Conservation (phyloP, 805 yeast genomes). For the Metschnikowia vanudenii region DNA sequence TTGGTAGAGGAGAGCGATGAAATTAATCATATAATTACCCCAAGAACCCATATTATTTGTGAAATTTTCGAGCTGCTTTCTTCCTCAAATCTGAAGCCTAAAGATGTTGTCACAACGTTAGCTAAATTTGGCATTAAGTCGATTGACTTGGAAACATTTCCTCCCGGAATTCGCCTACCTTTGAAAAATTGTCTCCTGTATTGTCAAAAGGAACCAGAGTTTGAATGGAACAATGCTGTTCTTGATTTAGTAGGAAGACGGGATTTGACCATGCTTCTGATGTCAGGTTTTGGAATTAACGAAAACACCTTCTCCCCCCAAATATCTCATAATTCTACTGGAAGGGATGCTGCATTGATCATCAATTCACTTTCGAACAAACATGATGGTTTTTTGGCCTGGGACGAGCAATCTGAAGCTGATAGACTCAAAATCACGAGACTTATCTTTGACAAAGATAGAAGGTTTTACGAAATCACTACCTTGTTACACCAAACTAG, state of each 20-base stretch:
- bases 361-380: constrained; percentile 38
- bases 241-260: constrained; percentile 64
- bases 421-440: constrained; percentile 67
- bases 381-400: constrained; percentile 50
- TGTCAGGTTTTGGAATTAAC: constrained; percentile 10
- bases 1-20: constrained; percentile 60
- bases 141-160: constrained; percentile 62
- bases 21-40: constrained; percentile 60
- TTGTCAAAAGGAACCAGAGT: constrained; percentile 53
- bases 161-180: constrained; percentile 69
- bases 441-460: constrained; percentile 71
- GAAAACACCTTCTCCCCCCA: constrained; percentile 1
- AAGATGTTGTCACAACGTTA: constrained; percentile 60
- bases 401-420: constrained; percentile 72
- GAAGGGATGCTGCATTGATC: constrained; percentile 40
- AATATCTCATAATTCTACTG: neutral
- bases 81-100: constrained; percentile 49
- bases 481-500: constrained; percentile 68
- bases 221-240: constrained; percentile 45
- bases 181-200: constrained; percentile 57
- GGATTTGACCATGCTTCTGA: constrained; percentile 48
- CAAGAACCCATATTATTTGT: constrained; percentile 59
- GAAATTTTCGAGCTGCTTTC: constrained; percentile 62
- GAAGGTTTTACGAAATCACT: constrained; percentile 76
- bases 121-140: constrained; percentile 52